These are phyloP conservation scores for Apiospora arundinis DNA, from an alignment of 2,329 filamentous ascomycete species.

Conservation along the genomic window DNA sequence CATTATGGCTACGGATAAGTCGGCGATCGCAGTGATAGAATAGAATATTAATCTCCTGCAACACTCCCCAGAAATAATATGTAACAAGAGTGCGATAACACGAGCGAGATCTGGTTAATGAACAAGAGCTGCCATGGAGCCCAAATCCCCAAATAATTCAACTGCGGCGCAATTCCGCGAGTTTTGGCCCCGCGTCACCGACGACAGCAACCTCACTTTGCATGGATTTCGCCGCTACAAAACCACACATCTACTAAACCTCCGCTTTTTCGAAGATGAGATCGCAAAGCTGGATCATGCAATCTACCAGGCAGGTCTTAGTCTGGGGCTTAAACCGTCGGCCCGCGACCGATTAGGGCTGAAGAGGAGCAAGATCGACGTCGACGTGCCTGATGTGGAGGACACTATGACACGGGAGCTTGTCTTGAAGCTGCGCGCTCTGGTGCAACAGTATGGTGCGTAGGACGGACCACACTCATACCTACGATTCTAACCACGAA, in stretches of 20 bases:
- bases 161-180: slow-evolving; percentile 24
- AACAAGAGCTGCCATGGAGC: no score
- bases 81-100: no score
- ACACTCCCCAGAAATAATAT: no score
- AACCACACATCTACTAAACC: slow-evolving; percentile 41
- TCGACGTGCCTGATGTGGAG: slow-evolving; percentile 21
- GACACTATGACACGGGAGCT: slow-evolving; percentile 24
- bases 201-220: slow-evolving; percentile 35
- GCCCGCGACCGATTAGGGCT: slow-evolving; percentile 37
- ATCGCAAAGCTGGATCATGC: slow-evolving; percentile 39
- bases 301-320: slow-evolving; percentile 42
- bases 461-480: slow-evolving; percentile 30
- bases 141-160: background rate
- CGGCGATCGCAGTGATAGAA: no score
- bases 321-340: slow-evolving; percentile 31
- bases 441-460: slow-evolving; percentile 32
- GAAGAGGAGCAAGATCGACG: slow-evolving; percentile 34
- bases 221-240: slow-evolving; percentile 40
- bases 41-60: no score
- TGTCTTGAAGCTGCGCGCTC: slow-evolving; percentile 26
- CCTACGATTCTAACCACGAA: no score
- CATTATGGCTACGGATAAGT: no score
- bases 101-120: no score
- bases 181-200: slow-evolving; percentile 34
- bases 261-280: slow-evolving; percentile 36